phyloP scores from a whole-genome alignment of 352 stramenopile species.

The Pythium aquatile region DNA sequence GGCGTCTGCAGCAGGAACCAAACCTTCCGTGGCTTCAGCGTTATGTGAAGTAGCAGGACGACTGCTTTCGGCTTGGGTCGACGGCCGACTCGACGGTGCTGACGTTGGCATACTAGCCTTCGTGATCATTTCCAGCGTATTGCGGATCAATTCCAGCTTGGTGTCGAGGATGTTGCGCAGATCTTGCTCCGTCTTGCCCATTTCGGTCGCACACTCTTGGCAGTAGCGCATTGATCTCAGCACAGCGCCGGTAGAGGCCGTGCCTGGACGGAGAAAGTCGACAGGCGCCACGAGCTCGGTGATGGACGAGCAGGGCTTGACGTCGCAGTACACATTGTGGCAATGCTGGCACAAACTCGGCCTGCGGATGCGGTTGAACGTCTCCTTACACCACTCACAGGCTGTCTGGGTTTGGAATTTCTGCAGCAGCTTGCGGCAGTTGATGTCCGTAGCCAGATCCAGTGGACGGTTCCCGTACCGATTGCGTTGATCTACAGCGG shows the following conservation, averaged over 20 bases:
- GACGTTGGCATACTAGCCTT: slow-evolving; percentile 17
- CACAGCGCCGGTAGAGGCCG: slow-evolving; percentile 7
- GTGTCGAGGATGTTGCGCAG: slow-evolving; percentile 53
- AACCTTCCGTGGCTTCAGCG: not conserved
- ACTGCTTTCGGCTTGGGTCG: slow-evolving; percentile 7
- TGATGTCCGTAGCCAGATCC: slow-evolving; percentile 61
- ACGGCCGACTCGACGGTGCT: slow-evolving; percentile 15
- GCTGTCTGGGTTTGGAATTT: slow-evolving; percentile 56
- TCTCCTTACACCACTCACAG: slow-evolving; percentile 80
- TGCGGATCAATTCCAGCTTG: slow-evolving; percentile 62
- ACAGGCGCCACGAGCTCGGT: slow-evolving; percentile 29
- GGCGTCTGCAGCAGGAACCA: not conserved
- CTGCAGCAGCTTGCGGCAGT: slow-evolving; percentile 58
- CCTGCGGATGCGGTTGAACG: slow-evolving; percentile 60
- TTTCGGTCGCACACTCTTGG: slow-evolving; percentile 71
- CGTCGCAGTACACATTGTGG: slow-evolving; percentile 76
- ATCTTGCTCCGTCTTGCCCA: slow-evolving; percentile 67
- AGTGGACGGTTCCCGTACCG: slow-evolving; percentile 73
- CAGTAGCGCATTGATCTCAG: slow-evolving; percentile 58
- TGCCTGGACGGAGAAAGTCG: slow-evolving; percentile 17
- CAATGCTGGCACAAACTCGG: slow-evolving; percentile 79
- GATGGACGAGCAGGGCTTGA: slow-evolving; percentile 69
- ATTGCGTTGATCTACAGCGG: slow-evolving; percentile 56
- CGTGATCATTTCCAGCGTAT: slow-evolving; percentile 41
- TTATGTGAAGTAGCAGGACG: not conserved